A percentile compares a stretch with the other conserved stretches of the same genome.
phyloP scores from a whole-genome alignment of 192 early-diverging fungal species.

The Funneliformis geosporum region DNA sequence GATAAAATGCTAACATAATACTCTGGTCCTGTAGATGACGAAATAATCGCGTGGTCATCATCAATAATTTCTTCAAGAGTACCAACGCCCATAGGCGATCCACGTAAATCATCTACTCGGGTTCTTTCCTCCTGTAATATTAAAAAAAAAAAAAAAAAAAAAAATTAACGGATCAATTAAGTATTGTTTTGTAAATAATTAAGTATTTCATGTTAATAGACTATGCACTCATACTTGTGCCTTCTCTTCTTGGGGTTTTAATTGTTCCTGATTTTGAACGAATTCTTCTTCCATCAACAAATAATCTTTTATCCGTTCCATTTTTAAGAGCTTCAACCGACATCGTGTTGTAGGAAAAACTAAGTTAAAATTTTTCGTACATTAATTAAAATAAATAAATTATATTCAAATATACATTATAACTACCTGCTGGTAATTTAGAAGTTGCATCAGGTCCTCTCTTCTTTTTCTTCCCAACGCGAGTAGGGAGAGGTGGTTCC shows the following conservation, averaged over 20 bases:
- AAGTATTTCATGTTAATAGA: too few relatives aligned
- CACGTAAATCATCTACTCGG: constrained; percentile 92
- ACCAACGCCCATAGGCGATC: constrained; percentile 96
- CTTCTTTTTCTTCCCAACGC: constrained; percentile 98
- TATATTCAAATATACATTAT: background rate
- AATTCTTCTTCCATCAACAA: constrained; percentile 99
- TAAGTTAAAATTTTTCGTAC: constrained; percentile 37
- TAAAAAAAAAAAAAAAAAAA: background rate
- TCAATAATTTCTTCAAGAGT: constrained; percentile 99
- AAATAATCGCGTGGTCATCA: constrained; percentile 98
- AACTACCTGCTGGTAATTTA: constrained; percentile 88
- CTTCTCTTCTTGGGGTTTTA: constrained; percentile 98
- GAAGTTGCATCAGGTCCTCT: constrained; percentile 86
- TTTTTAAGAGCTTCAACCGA: constrained; percentile 95
- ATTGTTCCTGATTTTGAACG: constrained; percentile 96
- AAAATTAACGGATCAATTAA: background rate
- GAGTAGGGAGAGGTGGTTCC: constrained; percentile 98
- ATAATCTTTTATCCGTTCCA: constrained; percentile 98
- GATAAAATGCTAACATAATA: constrained; percentile 98
- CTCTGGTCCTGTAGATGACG: constrained; percentile 86
- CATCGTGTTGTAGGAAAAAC: constrained; percentile 98
- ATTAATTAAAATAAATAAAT: background rate
- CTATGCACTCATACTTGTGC: constrained; percentile 28
- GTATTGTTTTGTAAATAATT: background rate
- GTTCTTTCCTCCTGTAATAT: constrained; percentile 86